These are phyloP conservation scores for Galerina sulciceps DNA, from an alignment of 768 basidiomycete genomes.

Conservation along the genomic window DNA sequence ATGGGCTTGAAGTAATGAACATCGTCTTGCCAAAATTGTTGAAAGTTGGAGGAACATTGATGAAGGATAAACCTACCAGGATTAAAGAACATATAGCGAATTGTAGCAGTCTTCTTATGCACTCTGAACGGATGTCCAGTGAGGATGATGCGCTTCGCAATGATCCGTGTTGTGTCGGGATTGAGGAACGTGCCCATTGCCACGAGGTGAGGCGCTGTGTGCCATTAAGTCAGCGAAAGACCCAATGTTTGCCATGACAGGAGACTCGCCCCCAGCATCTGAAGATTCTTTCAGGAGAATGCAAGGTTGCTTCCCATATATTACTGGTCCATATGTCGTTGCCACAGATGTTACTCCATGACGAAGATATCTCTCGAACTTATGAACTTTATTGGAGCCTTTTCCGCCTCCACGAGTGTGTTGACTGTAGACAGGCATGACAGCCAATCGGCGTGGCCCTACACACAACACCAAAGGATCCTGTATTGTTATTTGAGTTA, in stretches of 20 bases:
- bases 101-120: conserved; percentile 95
- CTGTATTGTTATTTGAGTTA: conserved; percentile 36
- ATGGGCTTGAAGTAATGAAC: conserved; percentile 92
- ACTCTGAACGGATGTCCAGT: conserved; percentile 97
- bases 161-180: conserved; percentile 88
- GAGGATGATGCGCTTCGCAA: conserved; percentile 92
- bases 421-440: conserved; percentile 92
- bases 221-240: conserved; percentile 4
- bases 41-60: conserved; percentile 11
- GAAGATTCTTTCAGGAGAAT: conserved; percentile 73
- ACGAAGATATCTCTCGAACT: conserved; percentile 88
- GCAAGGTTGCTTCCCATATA: conserved; percentile 86
- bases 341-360: conserved; percentile 84
- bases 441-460: conserved; percentile 82
- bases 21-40: conserved; percentile 65
- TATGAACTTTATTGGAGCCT: conserved; percentile 96
- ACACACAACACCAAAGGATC: conserved; percentile 89
- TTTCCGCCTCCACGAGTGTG: conserved; percentile 89
- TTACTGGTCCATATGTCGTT: conserved; percentile 87
- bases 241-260: background rate
- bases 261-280: conserved; percentile 62
- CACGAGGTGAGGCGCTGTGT: conserved; percentile 77
- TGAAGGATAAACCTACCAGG: conserved; percentile 49
- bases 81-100: conserved; percentile 99
- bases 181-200: conserved; percentile 88